These are phyloP conservation scores for Dactylellina parvicollis DNA, from an alignment of 2,329 filamentous ascomycete species.

Conservation along the genomic window DNA sequence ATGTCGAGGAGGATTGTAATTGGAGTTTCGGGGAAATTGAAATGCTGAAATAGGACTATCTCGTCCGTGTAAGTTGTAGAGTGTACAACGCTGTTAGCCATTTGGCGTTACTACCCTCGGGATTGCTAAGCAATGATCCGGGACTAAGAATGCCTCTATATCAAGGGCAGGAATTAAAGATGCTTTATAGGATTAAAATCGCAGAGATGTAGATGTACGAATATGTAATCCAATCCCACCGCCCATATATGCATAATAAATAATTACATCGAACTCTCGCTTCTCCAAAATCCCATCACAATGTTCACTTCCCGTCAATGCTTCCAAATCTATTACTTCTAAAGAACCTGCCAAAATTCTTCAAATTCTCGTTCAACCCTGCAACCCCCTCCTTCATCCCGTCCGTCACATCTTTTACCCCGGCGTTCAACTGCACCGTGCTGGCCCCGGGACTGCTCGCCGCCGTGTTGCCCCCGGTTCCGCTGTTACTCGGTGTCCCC, in stretches of 20 bases:
- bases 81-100: too few relatives aligned
- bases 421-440: conserved; percentile 23
- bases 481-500: conserved; percentile 29
- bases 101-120: too few relatives aligned
- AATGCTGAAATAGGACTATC: too few relatives aligned
- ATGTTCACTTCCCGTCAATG: conserved; percentile 28
- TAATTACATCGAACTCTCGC: not conserved
- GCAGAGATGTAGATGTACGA: not conserved
- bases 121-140: too few relatives aligned
- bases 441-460: conserved; percentile 41
- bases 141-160: too few relatives aligned
- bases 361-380: conserved; percentile 52
- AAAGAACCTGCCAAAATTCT: conserved; percentile 54
- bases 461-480: conserved; percentile 18
- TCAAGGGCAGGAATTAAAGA: too few relatives aligned
- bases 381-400: conserved; percentile 45
- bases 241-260: not conserved
- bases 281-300: not conserved
- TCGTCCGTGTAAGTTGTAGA: too few relatives aligned
- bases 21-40: too few relatives aligned
- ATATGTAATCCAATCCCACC: not conserved
- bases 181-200: too few relatives aligned
- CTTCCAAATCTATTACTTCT: conserved; percentile 44
- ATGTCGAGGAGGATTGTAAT: too few relatives aligned
- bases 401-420: conserved; percentile 32